A percentile compares a stretch with the other conserved stretches of the same genome.
These are phyloP conservation scores for Candida orba DNA, from an alignment of 805 yeast species.

Conservation along the genomic window DNA sequence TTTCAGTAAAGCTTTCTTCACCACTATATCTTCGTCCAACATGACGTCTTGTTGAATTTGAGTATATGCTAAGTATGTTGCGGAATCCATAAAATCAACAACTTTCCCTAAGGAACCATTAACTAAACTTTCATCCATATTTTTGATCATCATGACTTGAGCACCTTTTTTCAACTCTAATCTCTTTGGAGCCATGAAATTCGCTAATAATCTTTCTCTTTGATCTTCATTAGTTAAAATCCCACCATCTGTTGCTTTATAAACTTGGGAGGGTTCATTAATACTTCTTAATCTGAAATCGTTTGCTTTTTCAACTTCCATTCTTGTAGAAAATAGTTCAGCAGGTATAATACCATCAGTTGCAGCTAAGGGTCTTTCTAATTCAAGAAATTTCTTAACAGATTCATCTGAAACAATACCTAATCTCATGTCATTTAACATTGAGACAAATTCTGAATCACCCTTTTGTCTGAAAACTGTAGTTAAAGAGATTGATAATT, in stretches of 20 bases:
- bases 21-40: conserved; percentile 18
- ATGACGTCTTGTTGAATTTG: conserved; percentile 18
- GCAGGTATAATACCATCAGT: conserved; percentile 62
- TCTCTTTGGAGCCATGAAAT: conserved; percentile 55
- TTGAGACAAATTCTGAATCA: conserved; percentile 58
- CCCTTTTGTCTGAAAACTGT: conserved; percentile 75
- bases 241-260: conserved; percentile 52
- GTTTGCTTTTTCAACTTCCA: conserved; percentile 67
- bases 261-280: conserved; percentile 37
- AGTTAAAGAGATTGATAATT: conserved; percentile 48
- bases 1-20: conserved; percentile 7
- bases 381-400: conserved; percentile 38
- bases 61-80: conserved; percentile 37
- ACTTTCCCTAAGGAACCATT: conserved; percentile 76
- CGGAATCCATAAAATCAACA: conserved; percentile 47
- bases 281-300: conserved; percentile 38
- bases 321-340: conserved; percentile 63
- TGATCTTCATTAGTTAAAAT: conserved; percentile 31
- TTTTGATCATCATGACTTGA: conserved; percentile 79
- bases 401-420: conserved; percentile 50
- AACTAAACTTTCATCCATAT: conserved; percentile 62
- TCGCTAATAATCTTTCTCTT: conserved; percentile 39
- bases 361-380: conserved; percentile 44
- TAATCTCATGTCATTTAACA: conserved; percentile 68
- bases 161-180: conserved; percentile 60